These are phyloP conservation scores for Tetrahymena borealis DNA, from an alignment of 73 alveolate species.

Conservation along the genomic window DNA sequence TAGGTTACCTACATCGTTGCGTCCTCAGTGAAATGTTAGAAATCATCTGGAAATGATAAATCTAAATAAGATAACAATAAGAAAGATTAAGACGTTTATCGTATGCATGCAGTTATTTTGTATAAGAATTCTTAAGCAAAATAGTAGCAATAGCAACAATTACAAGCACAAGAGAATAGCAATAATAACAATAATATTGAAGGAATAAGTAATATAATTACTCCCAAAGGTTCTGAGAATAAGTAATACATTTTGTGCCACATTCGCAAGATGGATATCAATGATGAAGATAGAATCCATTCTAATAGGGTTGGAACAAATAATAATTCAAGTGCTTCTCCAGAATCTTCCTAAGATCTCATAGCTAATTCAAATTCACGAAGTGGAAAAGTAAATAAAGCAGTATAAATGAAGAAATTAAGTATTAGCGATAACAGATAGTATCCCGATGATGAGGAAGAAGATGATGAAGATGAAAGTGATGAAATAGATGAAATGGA, in stretches of 20 bases:
- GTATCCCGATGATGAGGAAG: background rate
- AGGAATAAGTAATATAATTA: background rate
- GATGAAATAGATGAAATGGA: background rate
- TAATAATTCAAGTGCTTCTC: background rate
- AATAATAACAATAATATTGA: background rate
- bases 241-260: background rate
- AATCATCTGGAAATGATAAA: conserved; percentile 47
- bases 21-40: conserved; percentile 61
- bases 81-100: conserved; percentile 47
- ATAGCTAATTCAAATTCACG: background rate
- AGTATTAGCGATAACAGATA: background rate
- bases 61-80: conserved; percentile 6
- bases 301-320: background rate
- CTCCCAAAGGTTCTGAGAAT: background rate
- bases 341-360: background rate
- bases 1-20: conserved; percentile 64
- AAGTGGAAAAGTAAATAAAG: background rate
- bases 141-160: background rate
- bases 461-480: background rate
- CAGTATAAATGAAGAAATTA: background rate
- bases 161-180: background rate
- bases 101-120: conserved; percentile 66
- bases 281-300: background rate
- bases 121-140: background rate
- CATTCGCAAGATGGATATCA: background rate